Conservation (phyloP, 2,329 filamentous ascomycete genomes). For the Rhynchosporium agropyri region DNA sequence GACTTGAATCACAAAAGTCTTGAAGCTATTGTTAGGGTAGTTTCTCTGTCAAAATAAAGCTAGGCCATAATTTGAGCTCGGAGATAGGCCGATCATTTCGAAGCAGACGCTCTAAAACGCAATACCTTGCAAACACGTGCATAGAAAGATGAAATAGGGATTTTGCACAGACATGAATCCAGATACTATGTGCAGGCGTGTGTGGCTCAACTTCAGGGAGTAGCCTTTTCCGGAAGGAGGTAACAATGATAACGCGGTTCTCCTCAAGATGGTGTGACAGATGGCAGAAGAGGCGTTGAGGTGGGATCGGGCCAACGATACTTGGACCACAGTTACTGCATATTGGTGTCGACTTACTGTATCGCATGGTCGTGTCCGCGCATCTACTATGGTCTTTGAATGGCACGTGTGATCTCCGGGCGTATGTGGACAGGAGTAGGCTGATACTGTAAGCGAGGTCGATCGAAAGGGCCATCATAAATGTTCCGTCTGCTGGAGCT, state of each 20-base stretch:
- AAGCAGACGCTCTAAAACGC: too few species aligned
- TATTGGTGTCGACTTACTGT: not conserved
- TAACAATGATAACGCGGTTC: not conserved
- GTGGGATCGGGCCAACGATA: not conserved
- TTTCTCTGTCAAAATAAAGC: too few species aligned
- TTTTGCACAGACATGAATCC: too few species aligned
- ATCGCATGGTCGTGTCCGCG: not conserved
- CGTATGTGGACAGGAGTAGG: not conserved
- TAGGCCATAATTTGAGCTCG: too few species aligned
- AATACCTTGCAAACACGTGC: too few species aligned
- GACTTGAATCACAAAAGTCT: too few species aligned
- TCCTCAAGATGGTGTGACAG: slow-evolving; percentile 9
- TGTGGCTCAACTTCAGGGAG: not conserved
- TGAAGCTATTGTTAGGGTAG: too few species aligned
- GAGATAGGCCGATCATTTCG: too few species aligned
- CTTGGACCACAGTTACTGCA: slow-evolving; percentile 5
- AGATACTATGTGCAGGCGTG: not conserved
- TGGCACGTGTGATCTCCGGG: not conserved
- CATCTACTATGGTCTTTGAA: not conserved
- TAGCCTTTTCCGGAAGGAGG: slow-evolving; percentile 2
- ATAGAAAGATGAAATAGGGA: too few species aligned
- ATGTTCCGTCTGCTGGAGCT: not conserved
- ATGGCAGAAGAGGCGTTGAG: not conserved
- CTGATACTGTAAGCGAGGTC: not conserved
- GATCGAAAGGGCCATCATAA: not conserved